These are phyloP conservation scores for Tetramitus jugosus DNA, from an alignment of 208 protist species.

Conservation along the genomic window DNA sequence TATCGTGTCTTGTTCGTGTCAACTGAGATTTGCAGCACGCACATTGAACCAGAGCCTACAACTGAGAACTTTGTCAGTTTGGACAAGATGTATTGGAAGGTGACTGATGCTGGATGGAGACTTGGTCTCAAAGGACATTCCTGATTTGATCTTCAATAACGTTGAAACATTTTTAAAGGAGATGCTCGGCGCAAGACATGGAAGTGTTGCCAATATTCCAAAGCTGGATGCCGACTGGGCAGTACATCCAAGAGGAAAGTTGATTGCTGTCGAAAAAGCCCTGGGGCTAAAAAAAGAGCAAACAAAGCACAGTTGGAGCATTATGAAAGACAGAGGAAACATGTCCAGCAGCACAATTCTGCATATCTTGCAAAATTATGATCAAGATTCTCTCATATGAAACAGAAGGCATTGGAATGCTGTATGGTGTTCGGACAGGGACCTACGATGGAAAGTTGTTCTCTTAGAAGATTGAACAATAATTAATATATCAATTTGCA, in stretches of 20 bases:
- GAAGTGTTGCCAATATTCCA: too few relatives aligned
- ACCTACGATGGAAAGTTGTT: too few relatives aligned
- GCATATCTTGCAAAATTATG: too few relatives aligned
- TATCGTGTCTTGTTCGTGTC: constrained; percentile 5
- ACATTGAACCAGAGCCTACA: neutral
- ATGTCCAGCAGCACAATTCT: too few relatives aligned
- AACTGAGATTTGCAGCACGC: neutral
- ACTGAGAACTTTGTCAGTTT: neutral
- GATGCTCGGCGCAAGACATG: neutral
- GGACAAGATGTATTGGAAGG: constrained; percentile 5
- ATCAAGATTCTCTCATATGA: too few relatives aligned
- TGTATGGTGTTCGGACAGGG: too few relatives aligned
- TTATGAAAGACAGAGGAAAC: constrained; percentile 5
- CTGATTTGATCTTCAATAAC: neutral
- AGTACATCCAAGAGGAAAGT: constrained; percentile 7
- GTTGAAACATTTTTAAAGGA: neutral
- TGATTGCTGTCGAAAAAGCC: neutral
- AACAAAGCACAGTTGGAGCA: neutral
- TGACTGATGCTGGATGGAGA: neutral
- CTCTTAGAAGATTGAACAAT: too few relatives aligned
- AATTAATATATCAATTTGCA: too few relatives aligned
- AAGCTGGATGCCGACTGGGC: neutral
- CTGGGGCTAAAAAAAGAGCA: neutral
- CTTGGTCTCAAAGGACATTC: constrained; percentile 3
- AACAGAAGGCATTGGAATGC: too few relatives aligned